Evolutionary conservation across 2,329 filamentous ascomycete species (phyloP), one percentile per base, ranked within the genome.

Genomic region (Geoglossum cookeanum): DNA sequence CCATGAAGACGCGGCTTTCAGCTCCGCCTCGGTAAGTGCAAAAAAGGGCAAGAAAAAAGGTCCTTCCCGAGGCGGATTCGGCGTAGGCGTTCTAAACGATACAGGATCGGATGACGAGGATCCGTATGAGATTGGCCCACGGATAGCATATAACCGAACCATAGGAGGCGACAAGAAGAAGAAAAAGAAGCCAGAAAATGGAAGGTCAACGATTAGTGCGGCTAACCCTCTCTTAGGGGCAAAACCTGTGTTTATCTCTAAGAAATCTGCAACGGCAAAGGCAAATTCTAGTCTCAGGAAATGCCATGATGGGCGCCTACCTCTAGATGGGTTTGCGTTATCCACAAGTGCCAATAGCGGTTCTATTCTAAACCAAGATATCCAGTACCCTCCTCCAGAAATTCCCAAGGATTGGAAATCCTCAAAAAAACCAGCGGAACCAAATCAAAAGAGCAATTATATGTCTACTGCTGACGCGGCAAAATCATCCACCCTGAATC

Each of bases 31-130:
- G 59, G 58, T 66, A 39, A 74, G 73, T 55, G 63, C 63, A 59
- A 59, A 67, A 29, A 76, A 74, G 56, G 78, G 80, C 58, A 84
- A 83, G 64, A 70, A 68, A 64, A 72, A 55, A 13, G 11, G 13
- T 17, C 30, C 55, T 17, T 51, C 73, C 58, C 76, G 76, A 56
- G 80, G 84, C 2, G 87, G 85, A 0, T 87, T 97, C 61, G 91
- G 91, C 0, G 83, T 95, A 13, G 91, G 91, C 0, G 76, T 96
- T 1, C 71, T 97, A 51, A 96, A 97, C 64, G 91, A 96, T 62
- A 92, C 84, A 22, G 90, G 89, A 9, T 96, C 91, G 3, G 92
- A 97, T 62, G 90, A 96, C 51, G 92, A 97, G 64, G 90, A 96
- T 64, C 86, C 88, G 0, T 97, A 95, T 66, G 86, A 91, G 58